These are phyloP conservation scores for Colletotrichum australisinense DNA, from an alignment of 2,329 filamentous ascomycete species.

Conservation along the genomic window DNA sequence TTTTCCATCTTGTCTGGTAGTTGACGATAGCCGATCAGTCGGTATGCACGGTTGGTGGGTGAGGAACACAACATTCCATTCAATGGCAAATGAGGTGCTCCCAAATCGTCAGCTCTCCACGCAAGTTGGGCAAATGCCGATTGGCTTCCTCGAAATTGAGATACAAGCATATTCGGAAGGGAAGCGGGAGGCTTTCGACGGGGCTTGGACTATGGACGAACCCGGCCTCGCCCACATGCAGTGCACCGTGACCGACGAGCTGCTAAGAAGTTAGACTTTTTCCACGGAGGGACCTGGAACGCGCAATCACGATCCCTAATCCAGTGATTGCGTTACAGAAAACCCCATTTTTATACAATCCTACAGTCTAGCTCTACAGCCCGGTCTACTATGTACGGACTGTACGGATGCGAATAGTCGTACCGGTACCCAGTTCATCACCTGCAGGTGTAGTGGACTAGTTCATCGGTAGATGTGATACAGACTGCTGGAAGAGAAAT, in stretches of 20 bases:
- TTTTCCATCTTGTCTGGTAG: not conserved
- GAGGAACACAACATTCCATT: not conserved
- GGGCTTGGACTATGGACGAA: not conserved
- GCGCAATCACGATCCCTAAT: constrained; percentile 14
- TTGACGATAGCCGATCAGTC: not conserved
- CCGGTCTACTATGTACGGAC: too few relatives aligned
- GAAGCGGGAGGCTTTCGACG: not conserved
- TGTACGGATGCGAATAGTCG: too few relatives aligned
- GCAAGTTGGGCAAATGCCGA: not conserved
- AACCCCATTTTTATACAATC: not conserved
- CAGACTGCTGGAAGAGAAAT: too few relatives aligned
- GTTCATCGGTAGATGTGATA: not conserved
- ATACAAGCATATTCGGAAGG: not conserved
- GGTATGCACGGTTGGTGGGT: not conserved
- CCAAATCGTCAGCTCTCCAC: not conserved
- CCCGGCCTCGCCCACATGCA: not conserved
- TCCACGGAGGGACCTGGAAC: not conserved
- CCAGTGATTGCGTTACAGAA: not conserved
- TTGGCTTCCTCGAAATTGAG: not conserved
- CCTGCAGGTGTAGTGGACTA: not conserved
- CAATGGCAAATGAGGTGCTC: not conserved
- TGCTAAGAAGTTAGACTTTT: not conserved
- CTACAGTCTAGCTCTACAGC: not conserved
- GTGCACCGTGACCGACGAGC: not conserved
- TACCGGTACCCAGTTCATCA: too few relatives aligned